These are phyloP conservation scores for Pilatotrama ljubarskyi DNA, from an alignment of 768 basidiomycete genomes.

Conservation along the genomic window DNA sequence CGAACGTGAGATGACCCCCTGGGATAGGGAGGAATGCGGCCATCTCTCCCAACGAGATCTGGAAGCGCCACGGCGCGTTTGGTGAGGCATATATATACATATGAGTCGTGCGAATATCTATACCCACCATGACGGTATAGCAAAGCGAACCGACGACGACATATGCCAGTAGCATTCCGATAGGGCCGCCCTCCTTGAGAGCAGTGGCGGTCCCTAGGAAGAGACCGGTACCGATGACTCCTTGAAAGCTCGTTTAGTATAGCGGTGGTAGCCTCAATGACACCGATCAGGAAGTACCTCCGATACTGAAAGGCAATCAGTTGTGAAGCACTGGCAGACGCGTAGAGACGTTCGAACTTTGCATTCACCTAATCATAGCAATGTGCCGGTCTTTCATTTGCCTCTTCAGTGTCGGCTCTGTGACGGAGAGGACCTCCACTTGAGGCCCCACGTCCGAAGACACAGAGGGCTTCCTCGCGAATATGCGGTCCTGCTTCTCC, in stretches of 20 bases:
- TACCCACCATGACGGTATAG: constrained; percentile 39
- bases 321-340: background rate
- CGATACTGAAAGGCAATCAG: constrained; percentile 21
- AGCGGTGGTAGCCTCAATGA: background rate
- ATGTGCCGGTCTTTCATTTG: constrained; percentile 38
- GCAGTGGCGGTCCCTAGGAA: constrained; percentile 55
- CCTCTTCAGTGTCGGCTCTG: constrained; percentile 7
- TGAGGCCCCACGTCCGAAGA: constrained; percentile 1
- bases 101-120: no score
- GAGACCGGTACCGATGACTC: constrained; percentile 53
- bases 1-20: constrained; percentile 47
- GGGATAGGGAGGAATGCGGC: constrained; percentile 44
- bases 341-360: background rate
- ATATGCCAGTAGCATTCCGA: constrained; percentile 49
- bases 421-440: background rate
- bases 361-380: constrained; percentile 32
- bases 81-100: no score
- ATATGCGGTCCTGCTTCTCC: constrained; percentile 1
- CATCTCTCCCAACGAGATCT: constrained; percentile 46
- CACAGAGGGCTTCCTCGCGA: background rate
- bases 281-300: constrained; percentile 13
- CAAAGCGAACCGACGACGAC: constrained; percentile 37
- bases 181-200: constrained; percentile 43
- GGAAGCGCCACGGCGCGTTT: no score
- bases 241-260: background rate